phyloP scores from a whole-genome alignment of 495 filamentous ascomycete species.

The Hypoxylon lienhwacheense region DNA sequence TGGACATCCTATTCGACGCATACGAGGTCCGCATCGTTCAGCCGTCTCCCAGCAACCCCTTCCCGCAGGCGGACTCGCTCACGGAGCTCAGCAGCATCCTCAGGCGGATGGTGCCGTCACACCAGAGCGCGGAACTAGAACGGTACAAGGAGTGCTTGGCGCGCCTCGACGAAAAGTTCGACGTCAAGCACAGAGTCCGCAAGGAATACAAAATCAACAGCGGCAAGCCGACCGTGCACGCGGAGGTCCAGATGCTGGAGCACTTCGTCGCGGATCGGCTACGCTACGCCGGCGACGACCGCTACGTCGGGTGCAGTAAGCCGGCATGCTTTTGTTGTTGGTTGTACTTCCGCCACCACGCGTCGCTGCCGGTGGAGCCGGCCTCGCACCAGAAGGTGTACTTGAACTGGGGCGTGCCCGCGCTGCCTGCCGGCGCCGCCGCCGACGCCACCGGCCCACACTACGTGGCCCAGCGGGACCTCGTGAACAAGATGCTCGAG shows the following conservation, averaged over 20 bases:
- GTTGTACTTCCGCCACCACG: slow-evolving; percentile 38
- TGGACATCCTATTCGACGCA: slow-evolving; percentile 10
- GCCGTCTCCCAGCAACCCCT: not conserved
- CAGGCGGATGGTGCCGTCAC: slow-evolving; percentile 14
- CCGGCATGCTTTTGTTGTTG: slow-evolving; percentile 45
- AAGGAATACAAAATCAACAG: slow-evolving; percentile 35
- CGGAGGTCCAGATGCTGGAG: slow-evolving; percentile 40
- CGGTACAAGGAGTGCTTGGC: slow-evolving; percentile 7
- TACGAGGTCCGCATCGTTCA: slow-evolving; percentile 6
- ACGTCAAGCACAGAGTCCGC: slow-evolving; percentile 29
- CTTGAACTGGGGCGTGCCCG: slow-evolving; percentile 38
- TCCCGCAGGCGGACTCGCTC: slow-evolving; percentile 11
- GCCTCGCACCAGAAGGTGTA: slow-evolving; percentile 41
- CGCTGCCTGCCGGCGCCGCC: not conserved
- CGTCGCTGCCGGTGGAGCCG: slow-evolving; percentile 29
- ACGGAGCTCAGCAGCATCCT: slow-evolving; percentile 19
- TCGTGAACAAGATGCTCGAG: slow-evolving; percentile 20
- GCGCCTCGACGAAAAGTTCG: slow-evolving; percentile 12
- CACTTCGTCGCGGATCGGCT: slow-evolving; percentile 11
- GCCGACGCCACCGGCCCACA: not conserved
- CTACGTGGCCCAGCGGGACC: slow-evolving; percentile 4
- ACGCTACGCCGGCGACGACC: slow-evolving; percentile 38
- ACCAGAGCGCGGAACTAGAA: not conserved
- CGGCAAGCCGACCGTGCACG: slow-evolving; percentile 38
- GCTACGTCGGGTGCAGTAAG: slow-evolving; percentile 46